A percentile compares a stretch with the other conserved stretches of the same genome.
These are phyloP conservation scores for Penicillium tannophilum DNA, from an alignment of 495 filamentous ascomycete genomes.

Conservation along the genomic window DNA sequence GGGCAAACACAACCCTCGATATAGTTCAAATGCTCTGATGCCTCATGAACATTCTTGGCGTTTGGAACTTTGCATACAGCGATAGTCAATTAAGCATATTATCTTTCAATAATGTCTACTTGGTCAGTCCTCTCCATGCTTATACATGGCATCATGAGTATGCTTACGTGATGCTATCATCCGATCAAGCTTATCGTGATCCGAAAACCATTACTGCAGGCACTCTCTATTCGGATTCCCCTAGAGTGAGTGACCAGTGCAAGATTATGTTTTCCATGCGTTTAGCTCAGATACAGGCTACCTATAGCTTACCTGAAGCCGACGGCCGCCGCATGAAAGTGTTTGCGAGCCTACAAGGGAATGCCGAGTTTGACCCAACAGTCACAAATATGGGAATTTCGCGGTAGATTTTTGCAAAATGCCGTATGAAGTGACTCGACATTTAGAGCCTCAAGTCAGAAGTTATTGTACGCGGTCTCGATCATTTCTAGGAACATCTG, in stretches of 20 bases:
- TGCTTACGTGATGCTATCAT: neutral
- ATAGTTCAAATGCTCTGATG: neutral
- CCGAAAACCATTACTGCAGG: neutral
- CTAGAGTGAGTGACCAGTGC: neutral
- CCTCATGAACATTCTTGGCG: neutral
- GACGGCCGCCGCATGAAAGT: neutral
- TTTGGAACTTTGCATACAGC: neutral
- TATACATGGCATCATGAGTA: neutral
- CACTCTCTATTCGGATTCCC: neutral
- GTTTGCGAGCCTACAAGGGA: neutral
- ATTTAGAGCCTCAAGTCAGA: too few relatives aligned
- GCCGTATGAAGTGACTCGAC: too few relatives aligned
- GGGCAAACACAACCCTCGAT: neutral
- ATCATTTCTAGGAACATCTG: too few relatives aligned
- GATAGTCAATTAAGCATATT: neutral
- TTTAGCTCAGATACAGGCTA: neutral
- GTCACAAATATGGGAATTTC: too few relatives aligned
- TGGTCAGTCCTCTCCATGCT: neutral
- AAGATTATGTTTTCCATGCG: neutral
- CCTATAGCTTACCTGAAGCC: neutral
- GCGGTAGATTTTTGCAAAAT: too few relatives aligned
- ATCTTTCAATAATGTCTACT: neutral
- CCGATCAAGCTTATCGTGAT: constrained; percentile 1
- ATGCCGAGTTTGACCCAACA: neutral
- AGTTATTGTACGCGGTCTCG: too few relatives aligned